phyloP scores from a whole-genome alignment of 768 basidiomycete genomes.

The Hygrocybe punicea region DNA sequence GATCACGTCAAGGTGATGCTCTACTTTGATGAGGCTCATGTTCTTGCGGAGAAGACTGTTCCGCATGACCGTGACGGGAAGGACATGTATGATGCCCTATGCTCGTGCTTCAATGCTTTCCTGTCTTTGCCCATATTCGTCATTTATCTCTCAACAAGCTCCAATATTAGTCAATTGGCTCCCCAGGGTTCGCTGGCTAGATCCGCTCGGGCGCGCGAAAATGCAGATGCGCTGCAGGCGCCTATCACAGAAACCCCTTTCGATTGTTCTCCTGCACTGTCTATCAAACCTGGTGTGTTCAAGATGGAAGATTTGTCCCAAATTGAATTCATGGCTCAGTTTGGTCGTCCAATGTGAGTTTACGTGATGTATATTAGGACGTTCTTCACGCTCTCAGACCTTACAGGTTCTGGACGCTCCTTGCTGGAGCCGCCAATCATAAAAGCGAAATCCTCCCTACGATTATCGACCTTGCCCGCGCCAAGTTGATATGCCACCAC shows the following conservation, averaged over 20 bases:
- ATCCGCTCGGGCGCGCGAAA: not conserved
- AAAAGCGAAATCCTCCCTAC: not conserved
- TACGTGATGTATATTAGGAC: not conserved
- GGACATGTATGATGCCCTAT: not conserved
- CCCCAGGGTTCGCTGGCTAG: not conserved
- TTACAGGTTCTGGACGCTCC: not conserved
- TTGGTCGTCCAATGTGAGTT: slow-evolving; percentile 3
- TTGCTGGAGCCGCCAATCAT: not conserved
- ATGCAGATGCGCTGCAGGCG: not conserved
- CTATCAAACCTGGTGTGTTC: not conserved
- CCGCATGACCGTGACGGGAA: not conserved
- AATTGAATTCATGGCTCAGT: not conserved
- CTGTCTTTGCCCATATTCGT: not conserved
- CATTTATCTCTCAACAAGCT: not conserved
- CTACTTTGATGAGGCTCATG: slow-evolving; percentile 6
- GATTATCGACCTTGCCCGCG: not conserved
- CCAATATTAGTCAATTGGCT: not conserved
- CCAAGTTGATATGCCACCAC: not conserved
- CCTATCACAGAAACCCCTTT: slow-evolving; percentile 6
- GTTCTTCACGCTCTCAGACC: not conserved
- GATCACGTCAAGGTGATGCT: not conserved
- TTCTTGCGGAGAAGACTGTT: not conserved
- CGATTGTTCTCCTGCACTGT: not conserved
- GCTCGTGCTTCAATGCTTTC: not conserved
- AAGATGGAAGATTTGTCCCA: not conserved